Conservation (phyloP, 495 filamentous ascomycete species). For the Bryoglossum gracile region DNA sequence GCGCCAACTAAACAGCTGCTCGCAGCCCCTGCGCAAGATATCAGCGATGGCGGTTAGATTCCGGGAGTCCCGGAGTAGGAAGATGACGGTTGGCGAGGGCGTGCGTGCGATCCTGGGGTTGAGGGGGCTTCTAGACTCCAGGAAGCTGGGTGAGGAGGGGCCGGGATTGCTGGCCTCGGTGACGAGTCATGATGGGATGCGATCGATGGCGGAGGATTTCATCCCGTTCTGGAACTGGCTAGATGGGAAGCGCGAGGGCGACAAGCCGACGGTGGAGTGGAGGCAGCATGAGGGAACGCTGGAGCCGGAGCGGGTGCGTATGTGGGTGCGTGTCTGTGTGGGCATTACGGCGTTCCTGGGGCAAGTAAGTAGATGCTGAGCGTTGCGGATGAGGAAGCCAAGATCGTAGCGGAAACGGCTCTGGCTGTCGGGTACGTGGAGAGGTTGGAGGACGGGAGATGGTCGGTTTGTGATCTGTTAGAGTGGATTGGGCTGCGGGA, state of each 20-base stretch:
- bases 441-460: not conserved
- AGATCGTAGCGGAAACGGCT: too few relatives aligned
- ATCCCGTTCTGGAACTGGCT: too few relatives aligned
- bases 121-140: not conserved
- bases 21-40: not conserved
- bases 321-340: not conserved
- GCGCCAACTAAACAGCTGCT: not conserved
- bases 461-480: not conserved
- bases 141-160: too few relatives aligned
- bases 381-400: too few relatives aligned
- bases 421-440: too few relatives aligned
- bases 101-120: not conserved
- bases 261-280: not conserved
- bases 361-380: too few relatives aligned
- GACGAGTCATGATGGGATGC: not conserved
- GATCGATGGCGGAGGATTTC: not conserved
- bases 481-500: not conserved
- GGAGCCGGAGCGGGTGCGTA: not conserved
- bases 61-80: too few relatives aligned
- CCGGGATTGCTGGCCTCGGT: not conserved
- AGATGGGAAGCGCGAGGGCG: too few relatives aligned
- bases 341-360: too few relatives aligned
- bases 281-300: not conserved
- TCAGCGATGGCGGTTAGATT: too few relatives aligned
- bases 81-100: not conserved